Conservation (phyloP, 257 asterid species). For the Rubia yunnanensis region DNA sequence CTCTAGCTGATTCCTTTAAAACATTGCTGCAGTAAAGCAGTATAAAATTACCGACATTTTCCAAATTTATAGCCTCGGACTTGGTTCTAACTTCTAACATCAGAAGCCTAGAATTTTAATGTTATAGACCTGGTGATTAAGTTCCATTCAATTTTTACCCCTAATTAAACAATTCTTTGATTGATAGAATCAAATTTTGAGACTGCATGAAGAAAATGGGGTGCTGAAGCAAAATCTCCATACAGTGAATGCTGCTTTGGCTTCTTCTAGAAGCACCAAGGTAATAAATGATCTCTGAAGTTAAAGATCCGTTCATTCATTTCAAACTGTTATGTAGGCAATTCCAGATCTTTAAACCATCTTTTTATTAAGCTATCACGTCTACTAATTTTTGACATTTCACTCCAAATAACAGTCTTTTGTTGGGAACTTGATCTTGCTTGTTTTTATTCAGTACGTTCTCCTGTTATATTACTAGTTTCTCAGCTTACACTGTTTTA, state of each 20-base stretch:
- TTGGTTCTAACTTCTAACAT: too few relatives aligned
- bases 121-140: neutral
- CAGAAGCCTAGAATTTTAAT: neutral
- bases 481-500: neutral
- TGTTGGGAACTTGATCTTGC: neutral
- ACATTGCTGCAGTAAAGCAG: neutral
- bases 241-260: slow-evolving; percentile 43
- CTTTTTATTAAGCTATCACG: neutral
- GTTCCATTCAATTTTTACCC: neutral
- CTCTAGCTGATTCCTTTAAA: neutral
- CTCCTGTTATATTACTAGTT: neutral
- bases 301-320: neutral
- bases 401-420: neutral
- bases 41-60: too few relatives aligned
- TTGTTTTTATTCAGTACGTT: neutral
- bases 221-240: slow-evolving; percentile 62
- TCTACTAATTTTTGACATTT: neutral
- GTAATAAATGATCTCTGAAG: slow-evolving; percentile 20
- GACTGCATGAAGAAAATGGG: slow-evolving; percentile 71
- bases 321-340: neutral
- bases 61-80: neutral
- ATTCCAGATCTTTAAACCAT: neutral
- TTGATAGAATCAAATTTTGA: slow-evolving; percentile 64
- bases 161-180: slow-evolving; percentile 4
- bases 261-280: slow-evolving; percentile 54